Evolutionary conservation across 2,329 filamentous ascomycete genomes (phyloP).

Genomic region (Alternaria ethzedia): DNA sequence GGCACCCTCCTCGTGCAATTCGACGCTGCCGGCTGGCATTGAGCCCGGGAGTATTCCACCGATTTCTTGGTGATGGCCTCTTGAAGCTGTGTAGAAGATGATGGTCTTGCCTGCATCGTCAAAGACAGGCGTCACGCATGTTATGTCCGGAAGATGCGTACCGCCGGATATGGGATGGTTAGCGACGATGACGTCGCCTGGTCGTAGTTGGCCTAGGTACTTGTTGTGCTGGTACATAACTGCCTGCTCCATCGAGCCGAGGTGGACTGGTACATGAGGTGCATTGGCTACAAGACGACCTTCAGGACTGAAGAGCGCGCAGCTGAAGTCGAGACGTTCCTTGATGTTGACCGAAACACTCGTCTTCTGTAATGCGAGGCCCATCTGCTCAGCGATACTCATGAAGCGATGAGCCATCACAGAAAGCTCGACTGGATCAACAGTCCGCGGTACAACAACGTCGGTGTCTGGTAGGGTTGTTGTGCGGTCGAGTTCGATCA

Average conservation of each 20-base stretch:
- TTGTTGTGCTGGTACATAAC: slow-evolving; percentile 34
- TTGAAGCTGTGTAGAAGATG: slow-evolving; percentile 35
- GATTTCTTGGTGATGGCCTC: slow-evolving; percentile 40
- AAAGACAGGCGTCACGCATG: slow-evolving; percentile 36
- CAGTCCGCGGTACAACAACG: background rate
- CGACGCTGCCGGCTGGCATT: slow-evolving; percentile 54
- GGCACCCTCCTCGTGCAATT: slow-evolving; percentile 57
- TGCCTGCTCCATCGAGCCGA: slow-evolving; percentile 34
- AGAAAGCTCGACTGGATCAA: slow-evolving; percentile 14
- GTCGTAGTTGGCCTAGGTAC: slow-evolving; percentile 22
- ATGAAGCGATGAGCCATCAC: slow-evolving; percentile 32
- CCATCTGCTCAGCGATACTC: slow-evolving; percentile 36
- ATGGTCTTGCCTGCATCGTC: slow-evolving; percentile 24
- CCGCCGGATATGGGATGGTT: slow-evolving; percentile 38
- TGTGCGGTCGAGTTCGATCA: slow-evolving; percentile 41
- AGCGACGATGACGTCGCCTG: slow-evolving; percentile 36
- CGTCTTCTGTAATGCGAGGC: slow-evolving; percentile 29
- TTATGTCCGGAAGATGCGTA: slow-evolving; percentile 40
- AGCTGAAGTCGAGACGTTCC: slow-evolving; percentile 35
- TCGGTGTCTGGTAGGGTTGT: background rate
- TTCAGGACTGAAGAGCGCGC: slow-evolving; percentile 30
- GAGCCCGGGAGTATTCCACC: slow-evolving; percentile 41
- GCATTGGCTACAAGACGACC: slow-evolving; percentile 35
- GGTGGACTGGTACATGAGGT: slow-evolving; percentile 35
- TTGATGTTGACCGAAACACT: slow-evolving; percentile 34